Evolutionary conservation across 371 early-diverging fungal genomes (phyloP).

Genomic region (Sporodiniella umbellata): DNA sequence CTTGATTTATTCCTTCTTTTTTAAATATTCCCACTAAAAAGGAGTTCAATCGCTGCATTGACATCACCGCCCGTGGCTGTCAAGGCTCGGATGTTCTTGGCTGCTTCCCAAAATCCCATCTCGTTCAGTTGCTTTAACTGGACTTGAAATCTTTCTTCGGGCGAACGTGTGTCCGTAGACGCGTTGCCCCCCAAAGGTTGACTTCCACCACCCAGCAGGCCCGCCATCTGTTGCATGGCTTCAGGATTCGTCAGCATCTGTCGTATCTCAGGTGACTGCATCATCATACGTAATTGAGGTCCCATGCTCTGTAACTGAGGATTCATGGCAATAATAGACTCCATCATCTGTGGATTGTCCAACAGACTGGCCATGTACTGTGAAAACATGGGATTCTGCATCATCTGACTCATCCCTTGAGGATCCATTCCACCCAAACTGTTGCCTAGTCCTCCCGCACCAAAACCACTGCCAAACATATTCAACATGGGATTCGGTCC

Average conservation of each 20-base stretch:
- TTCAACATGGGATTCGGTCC: conserved; percentile 53
- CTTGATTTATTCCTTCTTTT: not conserved
- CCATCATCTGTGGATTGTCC: conserved; percentile 82
- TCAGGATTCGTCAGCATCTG: conserved; percentile 87
- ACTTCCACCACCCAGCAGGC: conserved; percentile 27
- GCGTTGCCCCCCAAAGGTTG: too few relatives aligned
- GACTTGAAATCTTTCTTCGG: conserved; percentile 87
- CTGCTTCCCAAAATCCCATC: conserved; percentile 94
- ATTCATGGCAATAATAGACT: conserved; percentile 77
- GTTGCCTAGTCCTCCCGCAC: conserved; percentile 56
- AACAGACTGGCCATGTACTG: conserved; percentile 75
- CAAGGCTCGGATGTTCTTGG: conserved; percentile 88
- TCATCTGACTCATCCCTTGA: conserved; percentile 64
- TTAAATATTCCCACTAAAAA: conserved; percentile 50
- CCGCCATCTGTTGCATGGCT: conserved; percentile 55
- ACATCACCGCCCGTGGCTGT: conserved; percentile 87
- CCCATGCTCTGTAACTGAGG: conserved; percentile 80
- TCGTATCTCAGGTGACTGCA: conserved; percentile 78
- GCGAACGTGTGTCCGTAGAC: conserved; percentile 55
- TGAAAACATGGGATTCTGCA: conserved; percentile 83
- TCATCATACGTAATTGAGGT: conserved; percentile 81
- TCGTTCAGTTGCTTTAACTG: conserved; percentile 93
- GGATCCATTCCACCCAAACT: conserved; percentile 69
- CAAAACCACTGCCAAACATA: conserved; percentile 48
- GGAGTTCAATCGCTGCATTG: conserved; percentile 88